These are phyloP conservation scores for Ogataea methylovora DNA, from an alignment of 805 yeast species.

Conservation along the genomic window DNA sequence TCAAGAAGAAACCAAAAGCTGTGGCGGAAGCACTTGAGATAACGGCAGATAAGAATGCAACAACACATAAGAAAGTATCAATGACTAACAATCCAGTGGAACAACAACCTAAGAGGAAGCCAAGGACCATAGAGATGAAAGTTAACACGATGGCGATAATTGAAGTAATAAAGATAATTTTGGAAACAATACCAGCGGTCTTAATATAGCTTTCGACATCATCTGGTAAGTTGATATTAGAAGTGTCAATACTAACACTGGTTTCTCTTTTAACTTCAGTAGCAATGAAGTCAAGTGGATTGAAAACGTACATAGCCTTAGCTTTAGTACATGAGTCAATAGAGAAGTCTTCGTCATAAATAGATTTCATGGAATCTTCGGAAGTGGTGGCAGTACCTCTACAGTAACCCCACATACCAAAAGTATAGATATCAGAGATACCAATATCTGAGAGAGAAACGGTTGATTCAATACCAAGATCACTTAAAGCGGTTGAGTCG, in stretches of 20 bases:
- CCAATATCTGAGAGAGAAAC: constrained; percentile 22
- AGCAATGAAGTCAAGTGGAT: constrained; percentile 32
- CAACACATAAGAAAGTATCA: not conserved
- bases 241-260: constrained; percentile 4
- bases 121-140: constrained; percentile 33
- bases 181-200: constrained; percentile 38
- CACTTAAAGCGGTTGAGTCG: constrained; percentile 1
- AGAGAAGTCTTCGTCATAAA: constrained; percentile 21
- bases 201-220: constrained; percentile 38
- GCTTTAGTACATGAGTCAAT: constrained; percentile 43
- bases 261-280: constrained; percentile 5
- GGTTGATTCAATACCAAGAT: no score
- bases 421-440: constrained; percentile 38
- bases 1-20: constrained; percentile 46
- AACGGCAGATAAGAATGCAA: constrained; percentile 10
- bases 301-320: constrained; percentile 46
- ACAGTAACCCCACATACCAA: constrained; percentile 65
- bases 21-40: constrained; percentile 32
- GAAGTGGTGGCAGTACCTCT: constrained; percentile 25
- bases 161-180: constrained; percentile 53
- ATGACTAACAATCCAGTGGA: constrained; percentile 4
- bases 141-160: constrained; percentile 39
- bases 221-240: constrained; percentile 43
- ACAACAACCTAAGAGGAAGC: constrained; percentile 35
- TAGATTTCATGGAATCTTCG: constrained; percentile 7